Evolutionary conservation across 108 stramenopile species (phyloP).

Genomic region (Pinguiococcus pyrenoidosus): DNA sequence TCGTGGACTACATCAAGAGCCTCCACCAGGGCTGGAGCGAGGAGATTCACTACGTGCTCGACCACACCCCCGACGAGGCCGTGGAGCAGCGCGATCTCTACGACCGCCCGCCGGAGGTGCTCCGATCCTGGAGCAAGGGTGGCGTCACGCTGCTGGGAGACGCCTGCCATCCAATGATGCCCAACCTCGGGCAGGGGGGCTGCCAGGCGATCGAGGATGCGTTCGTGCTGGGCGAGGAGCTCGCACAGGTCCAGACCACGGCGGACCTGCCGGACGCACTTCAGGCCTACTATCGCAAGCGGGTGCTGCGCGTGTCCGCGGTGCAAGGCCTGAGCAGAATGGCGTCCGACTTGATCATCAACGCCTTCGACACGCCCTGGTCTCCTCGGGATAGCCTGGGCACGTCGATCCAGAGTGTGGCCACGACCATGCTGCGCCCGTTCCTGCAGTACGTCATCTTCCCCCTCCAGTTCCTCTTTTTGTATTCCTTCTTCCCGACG

Average conservation of each 20-base stretch:
- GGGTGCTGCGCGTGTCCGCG: slow-evolving; percentile 68
- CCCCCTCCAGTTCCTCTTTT: slow-evolving; percentile 69
- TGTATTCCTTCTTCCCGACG: slow-evolving; percentile 69
- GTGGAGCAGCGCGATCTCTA: slow-evolving; percentile 93
- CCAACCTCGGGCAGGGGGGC: slow-evolving; percentile 91
- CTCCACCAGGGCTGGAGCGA: slow-evolving; percentile 81
- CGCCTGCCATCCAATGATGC: slow-evolving; percentile 96
- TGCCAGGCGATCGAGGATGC: slow-evolving; percentile 94
- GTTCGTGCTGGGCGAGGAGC: slow-evolving; percentile 67
- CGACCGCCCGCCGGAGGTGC: slow-evolving; percentile 75
- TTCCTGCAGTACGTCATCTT: slow-evolving; percentile 70
- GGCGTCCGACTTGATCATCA: slow-evolving; percentile 85
- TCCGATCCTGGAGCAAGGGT: slow-evolving; percentile 77
- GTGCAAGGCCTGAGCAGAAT: slow-evolving; percentile 78
- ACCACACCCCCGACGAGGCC: slow-evolving; percentile 67
- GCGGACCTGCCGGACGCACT: slow-evolving; percentile 54
- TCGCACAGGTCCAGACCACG: slow-evolving; percentile 56
- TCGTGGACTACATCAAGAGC: slow-evolving; percentile 75
- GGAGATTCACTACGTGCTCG: slow-evolving; percentile 77
- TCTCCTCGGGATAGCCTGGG: slow-evolving; percentile 68
- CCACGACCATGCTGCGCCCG: no score
- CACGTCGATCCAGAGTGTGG: no score
- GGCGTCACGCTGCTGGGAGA: slow-evolving; percentile 84
- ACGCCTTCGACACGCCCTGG: slow-evolving; percentile 83
- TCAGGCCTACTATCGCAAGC: slow-evolving; percentile 69